Base-by-base conservation (phyloP, 2,329 filamentous ascomycete species). In the Penicillium italicum region DNA sequence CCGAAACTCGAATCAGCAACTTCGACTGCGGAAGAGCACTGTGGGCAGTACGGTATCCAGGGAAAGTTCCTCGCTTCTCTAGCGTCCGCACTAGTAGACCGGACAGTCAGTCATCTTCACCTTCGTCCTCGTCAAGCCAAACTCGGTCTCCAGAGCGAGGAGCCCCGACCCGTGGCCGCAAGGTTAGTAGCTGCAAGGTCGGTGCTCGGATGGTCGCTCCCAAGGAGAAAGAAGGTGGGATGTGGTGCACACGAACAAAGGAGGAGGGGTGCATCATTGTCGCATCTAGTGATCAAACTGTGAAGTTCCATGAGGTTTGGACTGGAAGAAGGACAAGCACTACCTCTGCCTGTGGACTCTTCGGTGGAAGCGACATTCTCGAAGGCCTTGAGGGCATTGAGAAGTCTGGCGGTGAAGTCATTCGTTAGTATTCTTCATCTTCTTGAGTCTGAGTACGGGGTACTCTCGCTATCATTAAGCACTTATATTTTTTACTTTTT, bases 251-350 rank as follows among this genome's bases (percentile, higher is more conserved):
- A 47, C 79, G 84, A 20, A 85, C 82, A 0, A 77, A 80, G 5
- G 81, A 85, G 61, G 89, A 93, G 65, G 90, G 89, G 0, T 96
- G 91, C 69, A 87, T 99, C 62, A 89, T 97, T 18, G 88, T 99
- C 50, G 93, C 92, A 16, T 89, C 90, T 41, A 96, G 91, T 68
- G 92, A 97, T 74, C 87, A 91, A 69, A 95, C 85, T 64, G 88
- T 97, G 72, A 94, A 94, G 69, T 97, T 97, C 67, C 91, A 97
- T 72, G 92, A 97, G 75, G 85, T 99, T 11, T 97, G 92, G 94
- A 81, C 82, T n/a, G 82, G 83, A 2, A 77, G 81, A 38, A 79
- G 77, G 63, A 86, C 82, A 66, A 75, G 77, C 9, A 82, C 79
- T 20, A 73, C 77, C 22, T 72, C 77, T 49, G 78, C 80, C 14